Conservation (phyloP, 2,329 filamentous ascomycete species). For the Fusarium odoratissimum region DNA sequence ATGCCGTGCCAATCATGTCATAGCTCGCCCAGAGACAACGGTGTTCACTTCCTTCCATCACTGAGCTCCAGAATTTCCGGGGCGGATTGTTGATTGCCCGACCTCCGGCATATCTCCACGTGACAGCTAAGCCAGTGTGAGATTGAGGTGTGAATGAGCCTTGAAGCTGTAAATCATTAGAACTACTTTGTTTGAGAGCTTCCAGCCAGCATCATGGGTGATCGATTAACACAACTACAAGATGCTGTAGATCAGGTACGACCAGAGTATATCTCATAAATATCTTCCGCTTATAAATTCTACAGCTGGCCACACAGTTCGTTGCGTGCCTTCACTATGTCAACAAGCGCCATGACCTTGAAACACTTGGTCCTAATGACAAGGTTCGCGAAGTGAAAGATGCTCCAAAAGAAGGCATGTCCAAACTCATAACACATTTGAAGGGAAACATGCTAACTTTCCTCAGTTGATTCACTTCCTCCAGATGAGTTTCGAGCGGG, state of each 20-base stretch:
- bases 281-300: constrained; percentile 10
- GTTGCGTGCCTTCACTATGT: constrained; percentile 75
- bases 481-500: constrained; percentile 74
- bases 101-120: constrained; percentile 34
- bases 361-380: constrained; percentile 67
- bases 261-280: neutral
- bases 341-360: constrained; percentile 75
- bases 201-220: constrained; percentile 66
- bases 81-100: constrained; percentile 49
- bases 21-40: constrained; percentile 47
- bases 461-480: constrained; percentile 69
- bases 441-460: neutral
- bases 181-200: constrained; percentile 4
- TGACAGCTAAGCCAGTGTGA: constrained; percentile 15
- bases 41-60: constrained; percentile 51
- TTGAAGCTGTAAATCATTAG: neutral
- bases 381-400: constrained; percentile 69
- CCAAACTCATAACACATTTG: no score
- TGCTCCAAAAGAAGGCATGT: constrained; percentile 62
- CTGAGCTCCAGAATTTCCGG: constrained; percentile 26
- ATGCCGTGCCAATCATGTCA: constrained; percentile 43
- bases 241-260: constrained; percentile 84
- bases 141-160: neutral
- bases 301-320: constrained; percentile 74
- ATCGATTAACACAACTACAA: constrained; percentile 85